Conservation (phyloP, 768 basidiomycete genomes). For the Boletus sp. region DNA sequence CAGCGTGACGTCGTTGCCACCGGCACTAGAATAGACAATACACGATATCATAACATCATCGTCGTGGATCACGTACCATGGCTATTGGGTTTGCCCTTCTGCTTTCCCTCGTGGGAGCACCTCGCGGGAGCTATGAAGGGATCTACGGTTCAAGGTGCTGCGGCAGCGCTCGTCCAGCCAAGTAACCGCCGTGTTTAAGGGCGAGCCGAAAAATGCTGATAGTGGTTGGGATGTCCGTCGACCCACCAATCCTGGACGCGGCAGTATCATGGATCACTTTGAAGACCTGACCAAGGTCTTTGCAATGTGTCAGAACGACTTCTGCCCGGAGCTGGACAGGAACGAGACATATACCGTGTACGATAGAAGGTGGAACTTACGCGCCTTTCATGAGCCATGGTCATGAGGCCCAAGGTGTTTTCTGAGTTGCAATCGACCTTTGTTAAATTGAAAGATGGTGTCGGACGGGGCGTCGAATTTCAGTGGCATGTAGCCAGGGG, state of each 20-base stretch:
- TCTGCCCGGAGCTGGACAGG: constrained; percentile 61
- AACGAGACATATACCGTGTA: neutral
- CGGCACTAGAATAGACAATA: neutral
- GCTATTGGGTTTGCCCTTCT: too few species aligned
- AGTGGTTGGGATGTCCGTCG: constrained; percentile 63
- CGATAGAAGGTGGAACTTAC: constrained; percentile 20
- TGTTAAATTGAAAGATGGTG: constrained; percentile 85
- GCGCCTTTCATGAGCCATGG: constrained; percentile 94
- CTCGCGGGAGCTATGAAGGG: too few species aligned
- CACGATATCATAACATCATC: constrained; percentile 46
- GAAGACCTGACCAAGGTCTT: constrained; percentile 64
- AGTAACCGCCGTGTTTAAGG: too few species aligned
- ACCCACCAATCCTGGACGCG: constrained; percentile 69
- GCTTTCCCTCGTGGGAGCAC: too few species aligned
- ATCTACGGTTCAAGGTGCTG: too few species aligned
- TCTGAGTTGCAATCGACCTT: constrained; percentile 59
- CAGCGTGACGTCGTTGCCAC: neutral
- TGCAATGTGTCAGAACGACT: constrained; percentile 92
- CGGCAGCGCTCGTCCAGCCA: too few species aligned
- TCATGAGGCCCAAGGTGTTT: constrained; percentile 86
- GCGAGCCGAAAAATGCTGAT: too few species aligned
- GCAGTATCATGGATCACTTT: constrained; percentile 37
- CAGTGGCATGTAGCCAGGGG: too few species aligned
- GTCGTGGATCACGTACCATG: constrained; percentile 43
- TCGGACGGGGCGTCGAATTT: constrained; percentile 66